phyloP scores from a whole-genome alignment of 2,329 filamentous ascomycete genomes.

The Colletotrichum tanaceti region DNA sequence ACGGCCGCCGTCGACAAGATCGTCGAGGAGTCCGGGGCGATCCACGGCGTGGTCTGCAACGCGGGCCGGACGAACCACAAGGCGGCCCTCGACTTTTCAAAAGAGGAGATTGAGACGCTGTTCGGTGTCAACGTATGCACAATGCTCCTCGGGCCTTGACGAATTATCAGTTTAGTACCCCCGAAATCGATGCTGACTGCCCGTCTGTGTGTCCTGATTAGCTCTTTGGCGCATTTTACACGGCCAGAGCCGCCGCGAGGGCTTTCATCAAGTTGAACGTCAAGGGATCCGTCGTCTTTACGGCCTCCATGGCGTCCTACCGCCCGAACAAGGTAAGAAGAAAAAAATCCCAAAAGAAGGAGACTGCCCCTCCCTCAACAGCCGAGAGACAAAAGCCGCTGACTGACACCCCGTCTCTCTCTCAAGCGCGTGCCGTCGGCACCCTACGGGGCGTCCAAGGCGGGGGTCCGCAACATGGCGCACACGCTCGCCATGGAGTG shows the following conservation, averaged over 20 bases:
- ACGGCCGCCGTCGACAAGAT: constrained; percentile 58
- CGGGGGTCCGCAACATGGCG: constrained; percentile 54
- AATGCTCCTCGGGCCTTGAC: too few species aligned
- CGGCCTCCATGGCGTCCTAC: constrained; percentile 61
- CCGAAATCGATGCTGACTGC: not conserved
- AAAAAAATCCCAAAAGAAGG: too few species aligned
- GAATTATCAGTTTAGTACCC: too few species aligned
- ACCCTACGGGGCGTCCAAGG: constrained; percentile 59
- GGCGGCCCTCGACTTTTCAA: constrained; percentile 57
- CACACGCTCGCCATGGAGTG: constrained; percentile 61
- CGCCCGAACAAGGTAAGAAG: constrained; percentile 55
- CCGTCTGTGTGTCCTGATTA: too few species aligned
- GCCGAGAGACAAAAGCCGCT: too few species aligned
- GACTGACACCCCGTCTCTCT: too few species aligned
- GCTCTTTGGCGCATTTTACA: constrained; percentile 59
- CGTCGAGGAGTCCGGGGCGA: constrained; percentile 54
- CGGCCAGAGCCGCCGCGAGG: constrained; percentile 58
- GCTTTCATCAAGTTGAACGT: constrained; percentile 52
- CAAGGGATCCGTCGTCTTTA: constrained; percentile 57
- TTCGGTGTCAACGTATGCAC: constrained; percentile 42
- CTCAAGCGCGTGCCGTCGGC: constrained; percentile 61
- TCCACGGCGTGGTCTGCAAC: constrained; percentile 64
- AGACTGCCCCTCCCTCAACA: not conserved
- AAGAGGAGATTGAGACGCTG: constrained; percentile 46
- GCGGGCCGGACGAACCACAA: constrained; percentile 65